Base-by-base conservation (phyloP, 2,329 filamentous ascomycete genomes). In the Penicillium sp. region DNA sequence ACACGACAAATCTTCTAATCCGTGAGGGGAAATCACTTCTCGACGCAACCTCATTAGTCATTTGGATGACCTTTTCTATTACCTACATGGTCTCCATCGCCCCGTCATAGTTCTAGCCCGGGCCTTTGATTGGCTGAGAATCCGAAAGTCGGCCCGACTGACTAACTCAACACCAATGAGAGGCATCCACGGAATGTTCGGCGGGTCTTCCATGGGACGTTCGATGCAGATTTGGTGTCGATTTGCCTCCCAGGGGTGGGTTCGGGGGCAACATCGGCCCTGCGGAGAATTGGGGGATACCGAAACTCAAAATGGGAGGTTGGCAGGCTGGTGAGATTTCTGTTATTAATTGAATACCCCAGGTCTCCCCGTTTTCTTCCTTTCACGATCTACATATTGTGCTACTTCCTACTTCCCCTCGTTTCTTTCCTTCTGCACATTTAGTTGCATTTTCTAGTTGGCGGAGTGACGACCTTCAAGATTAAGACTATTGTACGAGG, bases 181-280 rank as follows among this genome's bases (percentile, higher is more conserved):
- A 5, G 2, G 7, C 11, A n/a, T 13, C 35, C 25, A 46, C 45
- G 30, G 46, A 63, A 45, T 48, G 22, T 61, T 64, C 62, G 57
- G 64, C 56, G 64, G 62, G 56, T 53, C 62, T 66, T 66, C 64
- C 52, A 62, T 60, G 59, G 57, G 30, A 57, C 55, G 46, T 52
- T 30, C 19, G 28, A 14, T 37, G 26, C 48, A 55, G 55, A 48
- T 19, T 40, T 10, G 16, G 42, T 30, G 52, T 35, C 40, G 19
- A 53, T 60, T 59, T 38, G 61, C 57, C 61, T 56, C 57, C 42
- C 53, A 22, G 19, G 19, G 30, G 30, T 33, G 30, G 30, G 7
- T 33, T 8, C 52, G 45, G 59, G 53, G 53, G 53, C 53, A 56
- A 46, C 30, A 56, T 56, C 53, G 53, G 53, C 53, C 19, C 45